phyloP scores from a whole-genome alignment of 306 rosid species.

The Carpinus viminea region DNA sequence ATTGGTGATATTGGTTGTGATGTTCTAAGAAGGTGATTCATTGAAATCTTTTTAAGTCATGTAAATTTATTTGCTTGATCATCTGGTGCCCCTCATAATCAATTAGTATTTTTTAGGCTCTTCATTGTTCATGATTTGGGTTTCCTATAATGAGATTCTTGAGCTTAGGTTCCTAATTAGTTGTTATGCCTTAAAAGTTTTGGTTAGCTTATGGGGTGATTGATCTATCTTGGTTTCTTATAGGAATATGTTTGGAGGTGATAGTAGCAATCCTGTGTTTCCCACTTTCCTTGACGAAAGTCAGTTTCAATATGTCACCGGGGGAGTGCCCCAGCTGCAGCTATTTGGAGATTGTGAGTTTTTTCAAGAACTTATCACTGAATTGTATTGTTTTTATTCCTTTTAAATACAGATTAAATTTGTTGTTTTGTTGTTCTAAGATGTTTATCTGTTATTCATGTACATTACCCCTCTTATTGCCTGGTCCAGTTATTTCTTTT shows the following conservation, averaged over 20 bases:
- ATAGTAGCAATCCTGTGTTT: conserved; percentile 22
- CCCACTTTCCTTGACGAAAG: conserved; percentile 25
- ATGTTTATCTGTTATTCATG: not conserved
- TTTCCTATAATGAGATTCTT: not conserved
- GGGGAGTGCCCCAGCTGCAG: conserved; percentile 34
- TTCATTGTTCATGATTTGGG: not conserved
- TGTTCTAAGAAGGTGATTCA: not conserved
- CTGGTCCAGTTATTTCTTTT: conserved; percentile 5
- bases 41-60: not conserved
- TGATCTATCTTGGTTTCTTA: not conserved
- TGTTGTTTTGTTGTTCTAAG: not conserved
- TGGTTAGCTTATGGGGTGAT: not conserved
- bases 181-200: not conserved
- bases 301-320: conserved; percentile 21
- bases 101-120: not conserved
- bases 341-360: conserved; percentile 36
- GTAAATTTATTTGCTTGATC: not conserved
- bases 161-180: not conserved
- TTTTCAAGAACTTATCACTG: not conserved
- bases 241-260: conserved; percentile 35
- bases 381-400: not conserved
- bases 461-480: not conserved
- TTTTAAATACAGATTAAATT: not conserved
- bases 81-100: not conserved
- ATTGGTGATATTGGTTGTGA: not conserved